Conservation (phyloP, 2,329 filamentous ascomycete genomes). For the Ascochyta lentis region DNA sequence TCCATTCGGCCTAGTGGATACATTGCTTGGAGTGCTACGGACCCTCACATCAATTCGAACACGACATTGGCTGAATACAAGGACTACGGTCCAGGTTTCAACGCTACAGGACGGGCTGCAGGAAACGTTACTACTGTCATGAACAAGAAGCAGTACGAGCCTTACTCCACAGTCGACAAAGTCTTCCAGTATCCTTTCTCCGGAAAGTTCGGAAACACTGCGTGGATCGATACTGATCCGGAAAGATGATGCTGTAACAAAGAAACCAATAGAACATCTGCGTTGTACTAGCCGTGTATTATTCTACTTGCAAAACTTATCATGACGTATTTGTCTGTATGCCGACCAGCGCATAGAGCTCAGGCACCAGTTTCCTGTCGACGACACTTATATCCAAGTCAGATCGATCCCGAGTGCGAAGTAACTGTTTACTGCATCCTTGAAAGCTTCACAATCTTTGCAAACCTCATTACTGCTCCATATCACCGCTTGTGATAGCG, state of each 20-base stretch:
- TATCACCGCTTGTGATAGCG: no score
- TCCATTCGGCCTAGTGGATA: conserved; percentile 63
- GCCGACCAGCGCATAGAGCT: no score
- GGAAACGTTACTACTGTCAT: conserved; percentile 58
- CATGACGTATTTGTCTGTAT: no score
- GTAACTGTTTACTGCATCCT: no score
- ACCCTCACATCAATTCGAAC: conserved; percentile 45
- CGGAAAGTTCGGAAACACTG: conserved; percentile 54
- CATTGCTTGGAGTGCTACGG: conserved; percentile 58
- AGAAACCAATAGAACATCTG: no score
- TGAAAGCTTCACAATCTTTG: no score
- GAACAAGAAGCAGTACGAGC: conserved; percentile 39
- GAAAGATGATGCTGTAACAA: conserved; percentile 8
- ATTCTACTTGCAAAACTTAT: no score
- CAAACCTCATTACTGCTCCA: no score
- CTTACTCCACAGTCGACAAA: conserved; percentile 31
- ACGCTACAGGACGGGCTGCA: conserved; percentile 54
- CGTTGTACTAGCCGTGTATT: no score
- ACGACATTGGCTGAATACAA: conserved; percentile 66
- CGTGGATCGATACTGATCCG: conserved; percentile 55
- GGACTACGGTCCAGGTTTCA: conserved; percentile 61
- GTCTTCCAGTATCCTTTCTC: conserved; percentile 45
- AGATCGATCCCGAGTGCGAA: no score
- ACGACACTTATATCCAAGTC: no score
- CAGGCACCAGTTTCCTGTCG: no score